Base-by-base conservation (phyloP, 805 yeast genomes). In the Spencermartinsiella europaea region DNA sequence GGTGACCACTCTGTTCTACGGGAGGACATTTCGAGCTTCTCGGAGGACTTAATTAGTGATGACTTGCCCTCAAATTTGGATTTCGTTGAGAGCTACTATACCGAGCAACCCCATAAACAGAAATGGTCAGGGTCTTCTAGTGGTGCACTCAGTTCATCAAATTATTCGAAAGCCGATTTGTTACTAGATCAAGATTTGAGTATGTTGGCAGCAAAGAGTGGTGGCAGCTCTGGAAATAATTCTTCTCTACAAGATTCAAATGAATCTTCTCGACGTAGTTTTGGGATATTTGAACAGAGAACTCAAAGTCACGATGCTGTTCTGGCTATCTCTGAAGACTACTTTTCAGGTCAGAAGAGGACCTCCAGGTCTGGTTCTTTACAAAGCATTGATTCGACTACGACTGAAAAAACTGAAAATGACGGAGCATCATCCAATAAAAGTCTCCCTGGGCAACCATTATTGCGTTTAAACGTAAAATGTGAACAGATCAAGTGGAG, bases 1-100 rank as follows among this genome's bases (percentile, higher is more conserved):
- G 19, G 36, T n/a, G 51, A 38, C 21, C 25, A 38, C 14, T 21
- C 28, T 27, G 56, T 61, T 54, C 51, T 35, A 22, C 14, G 62
- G 59, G 54, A 57, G 0, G 63, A 61, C 5, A 59, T 75, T 0
- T 63, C 76, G 46, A 64, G 67, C 5, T 74, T 63, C 38, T 55
- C 76, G 14, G 73, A 69, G 42, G 64, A 60, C 31, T 50, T 59
- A 16, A 51, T 44, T 19, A 47, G 46, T 5, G 55, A 52, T 10
- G 60, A 58, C n/a, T 36, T 52, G 10, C 56, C 61, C 4, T 47
- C 56, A 5, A 52, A 57, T 40, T 42, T 63, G 35, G 56, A 51
- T 22, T 54, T 62, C 45, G 61, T 63, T 7, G 68, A 64, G 38
- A 61, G 65, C 44, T 64, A 63, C 38, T 63, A 64, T 40, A 62